Evolutionary conservation across 805 yeast genomes (phyloP).

Genomic region (Saccharomyces mikatae): DNA sequence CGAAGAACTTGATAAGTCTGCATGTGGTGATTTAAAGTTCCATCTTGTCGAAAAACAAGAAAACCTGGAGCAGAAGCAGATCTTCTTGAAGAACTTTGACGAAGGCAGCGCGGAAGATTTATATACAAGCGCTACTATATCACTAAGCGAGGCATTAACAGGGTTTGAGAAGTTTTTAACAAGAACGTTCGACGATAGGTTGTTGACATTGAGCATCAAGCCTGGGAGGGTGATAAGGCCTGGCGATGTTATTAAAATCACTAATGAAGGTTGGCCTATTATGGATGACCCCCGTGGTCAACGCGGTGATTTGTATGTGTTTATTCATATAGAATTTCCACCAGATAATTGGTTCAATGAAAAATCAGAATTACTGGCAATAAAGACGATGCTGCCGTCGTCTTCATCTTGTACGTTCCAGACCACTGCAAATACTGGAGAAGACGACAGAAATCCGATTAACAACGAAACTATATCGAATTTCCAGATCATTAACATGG

Average conservation of each 20-base stretch:
- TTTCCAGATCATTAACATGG: slow-evolving; percentile 15
- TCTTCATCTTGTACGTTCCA: slow-evolving; percentile 3
- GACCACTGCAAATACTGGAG: slow-evolving; percentile 3
- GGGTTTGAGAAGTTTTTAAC: slow-evolving; percentile 64
- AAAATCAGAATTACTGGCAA: slow-evolving; percentile 48
- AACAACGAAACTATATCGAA: slow-evolving; percentile 28
- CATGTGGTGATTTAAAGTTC: slow-evolving; percentile 72
- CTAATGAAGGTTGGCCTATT: slow-evolving; percentile 78
- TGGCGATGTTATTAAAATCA: slow-evolving; percentile 54
- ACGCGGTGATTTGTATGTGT: slow-evolving; percentile 65
- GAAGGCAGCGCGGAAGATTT: slow-evolving; percentile 40
- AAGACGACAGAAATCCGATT: slow-evolving; percentile 15
- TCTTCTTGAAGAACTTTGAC: slow-evolving; percentile 26
- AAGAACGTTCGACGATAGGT: slow-evolving; percentile 74
- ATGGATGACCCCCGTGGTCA: slow-evolving; percentile 28
- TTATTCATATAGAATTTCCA: slow-evolving; percentile 72
- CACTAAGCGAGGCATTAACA: slow-evolving; percentile 74
- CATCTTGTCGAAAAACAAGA: not conserved
- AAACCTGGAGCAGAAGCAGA: slow-evolving; percentile 41
- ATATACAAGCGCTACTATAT: slow-evolving; percentile 47
- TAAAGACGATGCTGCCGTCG: slow-evolving; percentile 48
- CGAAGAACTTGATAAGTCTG: slow-evolving; percentile 53
- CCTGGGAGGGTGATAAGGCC: slow-evolving; percentile 78
- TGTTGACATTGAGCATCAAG: slow-evolving; percentile 55
- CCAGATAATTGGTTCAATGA: slow-evolving; percentile 78